Evolutionary conservation across 2,329 filamentous ascomycete genomes (phyloP).

Genomic region (Elsinoe necatrix): DNA sequence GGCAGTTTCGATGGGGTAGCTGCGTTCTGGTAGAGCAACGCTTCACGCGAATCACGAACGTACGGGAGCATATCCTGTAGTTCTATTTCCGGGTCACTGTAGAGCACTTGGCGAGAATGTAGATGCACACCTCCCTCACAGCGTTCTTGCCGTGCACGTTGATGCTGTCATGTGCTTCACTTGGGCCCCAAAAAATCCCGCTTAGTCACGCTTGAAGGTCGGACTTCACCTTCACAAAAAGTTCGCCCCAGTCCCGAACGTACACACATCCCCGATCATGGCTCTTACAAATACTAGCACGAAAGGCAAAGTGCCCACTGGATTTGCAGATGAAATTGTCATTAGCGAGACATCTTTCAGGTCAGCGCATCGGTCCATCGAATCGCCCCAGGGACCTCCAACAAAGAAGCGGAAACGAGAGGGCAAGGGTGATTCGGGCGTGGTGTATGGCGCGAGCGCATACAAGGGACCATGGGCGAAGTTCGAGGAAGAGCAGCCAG

Average conservation of each 20-base stretch:
- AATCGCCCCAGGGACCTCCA: slow-evolving; percentile 44
- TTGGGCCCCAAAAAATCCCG: not conserved
- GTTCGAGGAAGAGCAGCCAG: slow-evolving; percentile 66
- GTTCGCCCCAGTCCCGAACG: not conserved
- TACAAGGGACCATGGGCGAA: slow-evolving; percentile 94
- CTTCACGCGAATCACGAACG: not conserved
- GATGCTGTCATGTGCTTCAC: not conserved
- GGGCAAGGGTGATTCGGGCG: slow-evolving; percentile 70
- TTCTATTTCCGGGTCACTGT: slow-evolving; percentile 15
- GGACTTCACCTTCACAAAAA: not conserved
- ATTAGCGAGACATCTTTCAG: slow-evolving; percentile 89
- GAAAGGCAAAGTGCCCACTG: slow-evolving; percentile 52
- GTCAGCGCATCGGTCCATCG: slow-evolving; percentile 73
- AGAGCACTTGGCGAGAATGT: not conserved
- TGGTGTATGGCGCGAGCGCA: slow-evolving; percentile 77
- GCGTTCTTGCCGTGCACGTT: not conserved
- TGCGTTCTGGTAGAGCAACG: not conserved
- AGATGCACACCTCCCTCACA: not conserved
- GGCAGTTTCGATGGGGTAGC: not conserved
- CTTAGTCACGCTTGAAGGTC: slow-evolving; percentile 15
- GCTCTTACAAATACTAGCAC: slow-evolving; percentile 28
- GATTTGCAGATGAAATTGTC: slow-evolving; percentile 76
- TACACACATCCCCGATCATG: not conserved
- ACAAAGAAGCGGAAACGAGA: slow-evolving; percentile 75
- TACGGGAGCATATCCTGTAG: not conserved